Evolutionary conservation across 345 rosid genomes (phyloP), one percentile per base, ranked within the genome.

Genomic region (Diplotaxis tenuifolia): DNA sequence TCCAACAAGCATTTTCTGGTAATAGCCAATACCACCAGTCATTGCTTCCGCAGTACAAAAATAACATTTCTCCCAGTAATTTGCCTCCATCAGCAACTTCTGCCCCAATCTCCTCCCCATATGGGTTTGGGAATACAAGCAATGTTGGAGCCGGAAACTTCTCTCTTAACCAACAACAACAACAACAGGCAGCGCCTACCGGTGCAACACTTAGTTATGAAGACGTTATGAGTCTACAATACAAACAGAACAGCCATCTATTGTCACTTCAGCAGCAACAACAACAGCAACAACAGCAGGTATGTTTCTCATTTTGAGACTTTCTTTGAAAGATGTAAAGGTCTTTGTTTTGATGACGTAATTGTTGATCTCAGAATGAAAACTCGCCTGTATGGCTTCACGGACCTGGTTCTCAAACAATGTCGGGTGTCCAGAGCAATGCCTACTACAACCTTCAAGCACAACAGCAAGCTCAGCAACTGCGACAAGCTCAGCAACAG

Each of bases 401-500:
- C 0, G 97, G 98, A 6, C 85, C 84, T 20, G 92, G 89, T 52
- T 84, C 92, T 3, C 83, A 96, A 68, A 81, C 96, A 3, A 85
- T 90, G 89, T 61, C 75, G 20, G 91, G 85, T 14, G 86, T 80
- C 66, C 88, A 89, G 1, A 56, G 85, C 80, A 93, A 77, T 84
- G 83, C 89, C 42, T 90, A 88, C 82, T 93, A 88, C 85, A 83
- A 84, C 87, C 91, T 88, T 76, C 96, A 89, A 81, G 96, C 90
- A 66, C 98, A 93, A 80, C 98, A 93, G 76, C 88, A 84, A 68
- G 55, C 57, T 27, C 73, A 70, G 73, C 73, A 70, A 84, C 14
- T 86, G 55, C 86, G 98, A 19, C 98, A 90, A 83, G 93, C 83
- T 29, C 98, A 90, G 72, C 96, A 87, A 67, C 77, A 73, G 34